A percentile compares a stretch with the other conserved stretches of the same genome.
phyloP scores from a whole-genome alignment of 2,329 filamentous ascomycete genomes.

The Ophiosphaerella narmari region DNA sequence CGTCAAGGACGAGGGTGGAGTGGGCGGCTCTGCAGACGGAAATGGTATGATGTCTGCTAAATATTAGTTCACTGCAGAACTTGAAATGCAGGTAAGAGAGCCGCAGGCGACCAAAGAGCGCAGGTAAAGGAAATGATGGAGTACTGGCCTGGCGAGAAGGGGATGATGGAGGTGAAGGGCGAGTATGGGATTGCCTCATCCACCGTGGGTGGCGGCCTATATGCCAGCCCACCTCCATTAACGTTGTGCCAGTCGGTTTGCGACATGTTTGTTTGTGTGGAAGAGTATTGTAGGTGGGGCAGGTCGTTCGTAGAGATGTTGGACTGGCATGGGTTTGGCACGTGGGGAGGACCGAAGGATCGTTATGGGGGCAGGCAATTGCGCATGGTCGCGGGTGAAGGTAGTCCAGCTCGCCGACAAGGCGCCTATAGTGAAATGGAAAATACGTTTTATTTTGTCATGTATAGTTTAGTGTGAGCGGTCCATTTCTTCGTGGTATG shows the following conservation, averaged over 20 bases:
- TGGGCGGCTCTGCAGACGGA: constrained; percentile 49
- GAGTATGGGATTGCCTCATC: constrained; percentile 81
- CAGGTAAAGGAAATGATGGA: constrained; percentile 28
- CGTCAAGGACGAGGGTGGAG: constrained; percentile 43
- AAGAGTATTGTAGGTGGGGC: not conserved
- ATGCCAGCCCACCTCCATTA: constrained; percentile 41
- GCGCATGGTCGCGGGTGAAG: constrained; percentile 19
- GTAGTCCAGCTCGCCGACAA: constrained; percentile 5
- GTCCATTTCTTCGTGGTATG: not conserved
- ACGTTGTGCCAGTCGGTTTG: constrained; percentile 33
- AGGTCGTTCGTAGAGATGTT: constrained; percentile 1
- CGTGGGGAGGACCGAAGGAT: not conserved
- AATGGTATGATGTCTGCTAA: constrained; percentile 52
- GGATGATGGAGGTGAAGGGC: constrained; percentile 78
- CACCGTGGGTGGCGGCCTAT: constrained; percentile 57
- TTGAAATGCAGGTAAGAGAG: constrained; percentile 21
- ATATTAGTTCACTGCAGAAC: constrained; percentile 16
- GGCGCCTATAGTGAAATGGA: constrained; percentile 4
- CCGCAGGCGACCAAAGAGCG: constrained; percentile 4
- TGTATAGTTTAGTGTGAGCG: not conserved
- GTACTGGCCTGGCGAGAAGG: constrained; percentile 72
- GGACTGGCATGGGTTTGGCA: not conserved
- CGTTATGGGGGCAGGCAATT: constrained; percentile 14
- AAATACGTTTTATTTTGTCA: not conserved
- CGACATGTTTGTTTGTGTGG: constrained; percentile 2